Evolutionary conservation across 2,329 filamentous ascomycete genomes (phyloP), one percentile per base, ranked within the genome.

Genomic region (Spiromastix sp.): DNA sequence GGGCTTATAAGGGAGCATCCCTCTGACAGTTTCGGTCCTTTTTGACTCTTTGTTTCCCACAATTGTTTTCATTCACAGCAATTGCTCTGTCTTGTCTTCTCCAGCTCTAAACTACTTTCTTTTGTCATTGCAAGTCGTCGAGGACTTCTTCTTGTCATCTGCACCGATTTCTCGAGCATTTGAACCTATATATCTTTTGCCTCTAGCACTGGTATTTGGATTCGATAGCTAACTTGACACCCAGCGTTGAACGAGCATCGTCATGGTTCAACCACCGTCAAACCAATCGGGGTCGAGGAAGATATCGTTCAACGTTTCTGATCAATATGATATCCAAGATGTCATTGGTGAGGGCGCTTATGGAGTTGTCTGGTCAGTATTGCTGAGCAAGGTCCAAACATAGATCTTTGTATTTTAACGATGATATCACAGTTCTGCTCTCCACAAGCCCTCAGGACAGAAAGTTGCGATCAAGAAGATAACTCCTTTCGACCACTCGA

Each of bases 391-490:
- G n/a, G n/a, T n/a, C n/a, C n/a, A n/a, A 21, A 30, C 25, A 7
- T 10, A 29, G n/a, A 5, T 4, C 13, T 30, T 30, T 30, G n/a
- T 20, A 32, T n/a, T n/a, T n/a, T n/a, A n/a, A n/a, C n/a, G n/a
- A n/a, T n/a, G 7, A 16, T 20, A 24, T 41, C 29, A 42, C 50
- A 94, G 86, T 68, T 98, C 91, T 42, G 91, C 91, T 39, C 79
- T 96, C 49, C 91, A 98, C 71, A 96, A 96, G 68, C 91, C 91
- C 15, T 96, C 91, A 0, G 81, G 86, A 44, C 91, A 98, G 65
- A 96, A 96, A 67, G 91, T 98, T 41, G 91, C 91, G 42, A 98
- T 98, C 72, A 98, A 98, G 74, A 98, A 98, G 75, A 98, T 98
- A 54, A 96, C 87, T 0, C 91, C 91, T 4, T 98, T 98, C 63